Conservation (phyloP, 495 filamentous ascomycete genomes). For the Astrothelium subdiscretum region DNA sequence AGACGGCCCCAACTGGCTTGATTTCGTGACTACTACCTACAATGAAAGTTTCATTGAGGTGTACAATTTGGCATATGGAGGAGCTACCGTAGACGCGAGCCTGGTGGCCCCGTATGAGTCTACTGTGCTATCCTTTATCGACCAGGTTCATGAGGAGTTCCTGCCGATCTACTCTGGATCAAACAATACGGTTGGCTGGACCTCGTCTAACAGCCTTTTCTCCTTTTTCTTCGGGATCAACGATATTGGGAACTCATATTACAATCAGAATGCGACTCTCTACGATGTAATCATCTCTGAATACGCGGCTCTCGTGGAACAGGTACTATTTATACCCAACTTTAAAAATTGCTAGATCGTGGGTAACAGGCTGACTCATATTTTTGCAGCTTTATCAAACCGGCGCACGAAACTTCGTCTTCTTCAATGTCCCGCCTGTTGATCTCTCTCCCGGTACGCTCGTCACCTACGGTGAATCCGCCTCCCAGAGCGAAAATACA, state of each 20-base stretch:
- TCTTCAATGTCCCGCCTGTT: slow-evolving; percentile 65
- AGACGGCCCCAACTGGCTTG: slow-evolving; percentile 60
- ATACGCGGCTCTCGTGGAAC: slow-evolving; percentile 43
- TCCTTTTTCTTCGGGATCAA: slow-evolving; percentile 72
- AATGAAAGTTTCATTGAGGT: slow-evolving; percentile 48
- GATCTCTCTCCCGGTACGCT: slow-evolving; percentile 47
- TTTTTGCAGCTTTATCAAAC: slow-evolving; percentile 33
- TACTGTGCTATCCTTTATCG: slow-evolving; percentile 43
- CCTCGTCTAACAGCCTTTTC: slow-evolving; percentile 48
- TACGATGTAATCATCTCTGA: slow-evolving; percentile 43
- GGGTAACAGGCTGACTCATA: not conserved
- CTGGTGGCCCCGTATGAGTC: slow-evolving; percentile 42
- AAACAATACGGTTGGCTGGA: slow-evolving; percentile 45
- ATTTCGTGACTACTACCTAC: slow-evolving; percentile 50
- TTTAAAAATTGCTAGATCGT: not conserved
- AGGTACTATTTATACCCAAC: slow-evolving; percentile 23
- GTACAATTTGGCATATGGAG: slow-evolving; percentile 60
- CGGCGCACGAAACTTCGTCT: slow-evolving; percentile 65
- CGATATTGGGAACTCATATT: slow-evolving; percentile 59
- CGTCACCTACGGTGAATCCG: slow-evolving; percentile 4
- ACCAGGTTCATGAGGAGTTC: slow-evolving; percentile 45
- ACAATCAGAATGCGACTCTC: slow-evolving; percentile 32
- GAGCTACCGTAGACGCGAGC: slow-evolving; percentile 53
- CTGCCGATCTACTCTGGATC: slow-evolving; percentile 33
- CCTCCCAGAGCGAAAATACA: slow-evolving; percentile 8